Percentiles rank a stretch among this genome's conserved stretches.
Evolutionary conservation across 495 filamentous ascomycete genomes (phyloP).

Genomic region (Neurospora sp.): DNA sequence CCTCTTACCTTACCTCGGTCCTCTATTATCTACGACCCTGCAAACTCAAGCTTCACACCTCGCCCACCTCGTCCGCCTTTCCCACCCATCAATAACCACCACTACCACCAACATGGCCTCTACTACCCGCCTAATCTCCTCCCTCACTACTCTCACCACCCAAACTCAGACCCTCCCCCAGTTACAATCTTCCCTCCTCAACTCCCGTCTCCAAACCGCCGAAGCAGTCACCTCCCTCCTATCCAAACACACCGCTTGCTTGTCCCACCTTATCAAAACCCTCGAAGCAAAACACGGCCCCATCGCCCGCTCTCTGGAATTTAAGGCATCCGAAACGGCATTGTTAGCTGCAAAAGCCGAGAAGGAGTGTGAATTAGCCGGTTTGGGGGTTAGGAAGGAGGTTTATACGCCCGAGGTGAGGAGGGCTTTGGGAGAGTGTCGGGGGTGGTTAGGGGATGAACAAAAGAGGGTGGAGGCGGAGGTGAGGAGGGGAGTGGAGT

Average conservation of each 20-base stretch:
- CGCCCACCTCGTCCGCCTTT: background rate
- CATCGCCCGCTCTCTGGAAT: conserved; percentile 49
- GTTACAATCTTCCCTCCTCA: conserved; percentile 14
- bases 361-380: conserved; percentile 22
- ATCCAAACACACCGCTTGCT: conserved; percentile 12
- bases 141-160: background rate
- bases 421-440: conserved; percentile 35
- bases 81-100: background rate
- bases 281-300: conserved; percentile 53
- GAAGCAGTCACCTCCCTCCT: conserved; percentile 21
- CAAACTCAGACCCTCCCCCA: conserved; percentile 6
- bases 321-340: conserved; percentile 45
- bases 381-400: conserved; percentile 8
- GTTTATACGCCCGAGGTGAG: conserved; percentile 7
- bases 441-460: conserved; percentile 14
- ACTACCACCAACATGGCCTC: background rate
- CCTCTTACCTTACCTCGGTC: background rate
- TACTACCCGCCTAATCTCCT: background rate
- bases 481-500: conserved; percentile 7
- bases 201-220: conserved; percentile 13
- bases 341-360: conserved; percentile 42
- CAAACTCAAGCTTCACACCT: background rate
- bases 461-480: conserved; percentile 27
- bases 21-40: background rate
- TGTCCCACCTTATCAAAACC: conserved; percentile 24